Base-by-base conservation (phyloP, 106 monocot species). In the Allium sativum region DNA sequence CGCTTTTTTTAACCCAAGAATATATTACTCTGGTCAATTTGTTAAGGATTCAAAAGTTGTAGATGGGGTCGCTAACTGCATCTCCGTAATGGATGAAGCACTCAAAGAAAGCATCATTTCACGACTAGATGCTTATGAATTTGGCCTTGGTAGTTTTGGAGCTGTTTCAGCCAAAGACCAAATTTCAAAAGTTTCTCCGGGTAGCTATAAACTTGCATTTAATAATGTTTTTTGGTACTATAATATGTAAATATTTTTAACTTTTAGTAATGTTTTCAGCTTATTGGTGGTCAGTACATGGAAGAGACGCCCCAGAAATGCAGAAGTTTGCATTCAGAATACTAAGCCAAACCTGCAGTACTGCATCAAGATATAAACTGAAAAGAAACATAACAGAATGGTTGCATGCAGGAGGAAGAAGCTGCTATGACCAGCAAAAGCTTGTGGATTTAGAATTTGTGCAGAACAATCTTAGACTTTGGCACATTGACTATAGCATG, bases 51-150 rank as follows among this genome's bases (percentile, higher is more conserved):
- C 73, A 40, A 84, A 92, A 74, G 84, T 92, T 51, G 76, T 74
- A 7, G 87, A 77, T 74, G 92, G 92, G 22, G 70, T 84, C 0
- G 9, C 75, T 6, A 45, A 40, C 52, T 84, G 84, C 51, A 74
- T 79, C 8, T 18, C 72, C 9, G 76, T 69, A 12, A 72, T 82
- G 76, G 52, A 72, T 42, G 79, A 74, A 58, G 65, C 65, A 70
- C 42, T 78, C 78, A 61, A 71, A 73, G 5, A 22, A 73, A 66
- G 66, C 76, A 65, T 62, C 82, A 62, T 72, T 68, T 77, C 53
- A 11, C 87, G 87, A 73, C 76, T 92, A 31, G 87, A 92, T 62
- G 69, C 74, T 17, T 92, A 92, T 55, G 79, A 61, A 74, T 44
- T 64, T 22, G 57, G 61, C 16, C 18, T 58, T 8, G 87, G 76